Percentiles rank a stretch among this genome's conserved stretches.
Conservation (phyloP, 2,329 filamentous ascomycete species). For the Epichloe sibirici region DNA sequence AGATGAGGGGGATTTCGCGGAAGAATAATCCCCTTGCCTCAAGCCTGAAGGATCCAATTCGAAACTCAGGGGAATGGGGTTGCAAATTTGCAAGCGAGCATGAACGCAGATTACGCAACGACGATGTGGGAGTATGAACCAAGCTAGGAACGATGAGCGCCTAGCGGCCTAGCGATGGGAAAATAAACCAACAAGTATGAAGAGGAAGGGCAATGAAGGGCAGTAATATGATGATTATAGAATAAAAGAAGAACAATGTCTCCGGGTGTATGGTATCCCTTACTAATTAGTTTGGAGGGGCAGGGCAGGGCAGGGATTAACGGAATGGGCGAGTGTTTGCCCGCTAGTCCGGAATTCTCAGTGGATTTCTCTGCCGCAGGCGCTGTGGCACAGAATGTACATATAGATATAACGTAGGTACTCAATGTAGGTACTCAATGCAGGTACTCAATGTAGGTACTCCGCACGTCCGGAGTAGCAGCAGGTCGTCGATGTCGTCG, state of each 20-base stretch:
- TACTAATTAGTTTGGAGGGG: neutral
- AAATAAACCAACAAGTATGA: neutral
- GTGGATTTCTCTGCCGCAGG: neutral
- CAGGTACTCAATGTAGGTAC: neutral
- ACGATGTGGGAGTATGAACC: neutral
- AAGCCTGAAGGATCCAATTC: neutral
- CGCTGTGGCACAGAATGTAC: neutral
- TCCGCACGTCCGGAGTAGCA: neutral
- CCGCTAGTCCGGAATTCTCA: neutral
- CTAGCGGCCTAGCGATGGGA: neutral
- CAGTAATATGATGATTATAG: neutral
- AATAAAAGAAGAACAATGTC: neutral
- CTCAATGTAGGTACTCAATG: neutral
- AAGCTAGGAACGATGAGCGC: neutral
- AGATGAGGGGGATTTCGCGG: neutral
- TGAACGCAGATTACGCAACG: neutral
- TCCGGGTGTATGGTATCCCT: neutral
- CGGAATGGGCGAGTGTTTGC: neutral
- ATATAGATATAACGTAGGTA: neutral
- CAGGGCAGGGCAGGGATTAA: neutral
- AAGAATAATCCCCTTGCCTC: neutral
- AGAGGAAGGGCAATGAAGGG: neutral
- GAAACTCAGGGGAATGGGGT: neutral
- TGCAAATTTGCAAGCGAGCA: neutral
- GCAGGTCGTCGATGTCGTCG: slow-evolving; percentile 2